phyloP scores from a whole-genome alignment of 2,329 filamentous ascomycete species.

The Diaporthe sp. region DNA sequence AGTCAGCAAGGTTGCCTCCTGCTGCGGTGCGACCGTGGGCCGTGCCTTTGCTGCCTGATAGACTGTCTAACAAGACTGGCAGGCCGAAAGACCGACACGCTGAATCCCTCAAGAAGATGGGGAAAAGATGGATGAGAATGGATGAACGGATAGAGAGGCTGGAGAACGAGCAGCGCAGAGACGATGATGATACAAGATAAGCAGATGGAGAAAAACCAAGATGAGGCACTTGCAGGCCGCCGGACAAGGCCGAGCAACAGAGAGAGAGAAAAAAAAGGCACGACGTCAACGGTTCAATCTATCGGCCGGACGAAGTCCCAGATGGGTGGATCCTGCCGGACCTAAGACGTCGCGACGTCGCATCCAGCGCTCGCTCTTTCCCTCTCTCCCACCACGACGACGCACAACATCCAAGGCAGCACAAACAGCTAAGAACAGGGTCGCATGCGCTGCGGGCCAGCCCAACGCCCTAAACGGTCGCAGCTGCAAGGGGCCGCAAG shows the following conservation, averaged over 20 bases:
- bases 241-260: background rate
- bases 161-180: background rate
- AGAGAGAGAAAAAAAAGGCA: background rate
- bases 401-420: constrained; percentile 9
- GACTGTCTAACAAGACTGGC: background rate
- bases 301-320: constrained; percentile 28
- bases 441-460: constrained; percentile 4
- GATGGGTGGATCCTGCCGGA: constrained; percentile 38
- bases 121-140: background rate
- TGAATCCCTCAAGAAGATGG: background rate
- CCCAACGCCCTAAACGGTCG: background rate
- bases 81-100: background rate
- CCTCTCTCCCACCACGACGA: background rate
- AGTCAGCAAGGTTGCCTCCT: constrained; percentile 12
- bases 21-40: constrained; percentile 4
- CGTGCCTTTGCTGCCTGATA: constrained; percentile 13
- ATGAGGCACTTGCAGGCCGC: background rate
- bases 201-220: background rate
- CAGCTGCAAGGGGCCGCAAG: constrained; percentile 17
- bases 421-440: constrained; percentile 1
- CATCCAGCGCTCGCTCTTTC: constrained; percentile 4
- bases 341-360: constrained; percentile 23
- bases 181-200: constrained; percentile 8
- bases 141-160: background rate
- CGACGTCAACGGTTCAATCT: constrained; percentile 16